Percentiles rank a stretch among this genome's conserved stretches.
Evolutionary conservation across 805 yeast genomes (phyloP).

Genomic region (Soucietia sequanensis): DNA sequence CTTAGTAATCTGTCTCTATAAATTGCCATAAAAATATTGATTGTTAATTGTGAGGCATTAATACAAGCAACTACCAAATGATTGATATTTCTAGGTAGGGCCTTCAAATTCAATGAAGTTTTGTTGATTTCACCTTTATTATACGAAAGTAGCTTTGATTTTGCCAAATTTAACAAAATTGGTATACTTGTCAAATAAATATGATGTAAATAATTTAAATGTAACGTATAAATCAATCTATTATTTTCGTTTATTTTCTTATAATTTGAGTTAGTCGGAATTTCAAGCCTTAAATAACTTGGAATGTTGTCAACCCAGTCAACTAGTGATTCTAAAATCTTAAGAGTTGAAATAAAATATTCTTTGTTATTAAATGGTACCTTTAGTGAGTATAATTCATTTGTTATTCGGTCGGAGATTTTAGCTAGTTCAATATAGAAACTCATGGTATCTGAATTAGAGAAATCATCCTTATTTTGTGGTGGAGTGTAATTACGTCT

Average conservation of each 20-base stretch:
- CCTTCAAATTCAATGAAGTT: conserved; percentile 5
- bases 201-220: conserved; percentile 28
- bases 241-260: conserved; percentile 9
- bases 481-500: conserved; percentile 1
- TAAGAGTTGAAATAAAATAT: conserved; percentile 14
- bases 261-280: conserved; percentile 8
- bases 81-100: conserved; percentile 19
- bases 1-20: conserved; percentile 16
- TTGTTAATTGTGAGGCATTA: conserved; percentile 21
- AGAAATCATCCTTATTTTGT: conserved; percentile 10
- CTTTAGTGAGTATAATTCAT: conserved; percentile 17
- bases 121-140: neutral
- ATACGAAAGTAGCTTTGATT: conserved; percentile 12
- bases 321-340: conserved; percentile 10
- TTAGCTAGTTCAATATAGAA: conserved; percentile 22
- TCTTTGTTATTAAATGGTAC: conserved; percentile 13
- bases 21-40: conserved; percentile 21
- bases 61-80: conserved; percentile 15
- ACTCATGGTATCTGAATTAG: conserved; percentile 12
- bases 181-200: conserved; percentile 26
- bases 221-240: conserved; percentile 22
- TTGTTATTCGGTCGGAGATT: conserved; percentile 22
- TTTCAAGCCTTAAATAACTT: conserved; percentile 12
- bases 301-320: conserved; percentile 24
- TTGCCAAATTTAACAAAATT: conserved; percentile 20